These are phyloP conservation scores for Phylloporus arenicola DNA, from an alignment of 768 basidiomycete genomes.

Conservation along the genomic window DNA sequence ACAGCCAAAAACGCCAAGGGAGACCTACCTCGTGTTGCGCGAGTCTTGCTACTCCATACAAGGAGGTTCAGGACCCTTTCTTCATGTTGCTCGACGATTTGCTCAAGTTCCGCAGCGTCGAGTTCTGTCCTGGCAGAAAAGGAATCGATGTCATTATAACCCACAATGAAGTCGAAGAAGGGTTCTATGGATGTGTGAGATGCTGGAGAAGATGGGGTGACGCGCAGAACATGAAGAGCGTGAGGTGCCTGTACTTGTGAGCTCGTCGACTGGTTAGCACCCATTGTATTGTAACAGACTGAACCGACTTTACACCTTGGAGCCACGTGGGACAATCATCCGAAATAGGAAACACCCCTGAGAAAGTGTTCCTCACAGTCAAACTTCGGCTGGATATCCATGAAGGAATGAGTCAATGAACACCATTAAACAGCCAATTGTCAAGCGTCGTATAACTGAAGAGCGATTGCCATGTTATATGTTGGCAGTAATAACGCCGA, in stretches of 20 bases:
- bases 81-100: slow-evolving; percentile 80
- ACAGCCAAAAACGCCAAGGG: background rate
- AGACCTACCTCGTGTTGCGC: slow-evolving; percentile 58
- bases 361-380: background rate
- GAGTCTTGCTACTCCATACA: slow-evolving; percentile 81
- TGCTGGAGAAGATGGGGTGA: slow-evolving; percentile 85
- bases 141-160: slow-evolving; percentile 68
- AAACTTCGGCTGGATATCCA: no score
- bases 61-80: slow-evolving; percentile 61
- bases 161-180: slow-evolving; percentile 96
- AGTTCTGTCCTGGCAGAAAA: slow-evolving; percentile 45
- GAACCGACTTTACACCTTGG: no score
- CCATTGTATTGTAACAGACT: slow-evolving; percentile 41
- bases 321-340: background rate
- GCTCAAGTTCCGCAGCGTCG: slow-evolving; percentile 67
- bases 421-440: no score
- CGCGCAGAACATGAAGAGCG: slow-evolving; percentile 83
- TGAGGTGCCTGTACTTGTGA: slow-evolving; percentile 33
- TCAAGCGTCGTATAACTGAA: no score
- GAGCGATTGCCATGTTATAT: no score
- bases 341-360: slow-evolving; percentile 9
- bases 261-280: slow-evolving; percentile 66
- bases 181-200: slow-evolving; percentile 81
- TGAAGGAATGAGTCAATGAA: no score
- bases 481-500: no score